phyloP scores from a whole-genome alignment of 1,284 basidiomycete genomes.

The Exsudoporus floridanus region DNA sequence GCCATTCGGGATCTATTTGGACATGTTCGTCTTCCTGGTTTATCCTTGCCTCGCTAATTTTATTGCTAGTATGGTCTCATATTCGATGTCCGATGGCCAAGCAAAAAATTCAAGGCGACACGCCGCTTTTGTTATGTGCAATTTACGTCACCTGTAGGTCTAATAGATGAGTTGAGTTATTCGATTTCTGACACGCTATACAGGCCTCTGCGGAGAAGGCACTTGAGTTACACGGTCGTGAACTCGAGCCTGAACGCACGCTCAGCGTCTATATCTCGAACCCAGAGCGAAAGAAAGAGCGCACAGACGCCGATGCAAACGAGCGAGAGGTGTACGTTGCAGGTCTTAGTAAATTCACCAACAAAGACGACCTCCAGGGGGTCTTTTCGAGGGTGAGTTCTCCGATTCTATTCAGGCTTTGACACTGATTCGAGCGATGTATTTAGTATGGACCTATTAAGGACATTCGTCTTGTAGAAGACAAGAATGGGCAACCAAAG shows the following conservation, averaged over 20 bases:
- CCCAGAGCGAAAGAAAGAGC: constrained; percentile 82
- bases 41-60: constrained; percentile 7
- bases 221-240: constrained; percentile 73
- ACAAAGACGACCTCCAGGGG: constrained; percentile 70
- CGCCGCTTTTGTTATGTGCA: constrained; percentile 96
- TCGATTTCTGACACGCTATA: background rate
- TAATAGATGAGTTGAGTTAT: background rate
- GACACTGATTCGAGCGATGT: constrained; percentile 10
- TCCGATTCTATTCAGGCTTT: background rate
- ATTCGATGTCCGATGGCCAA: constrained; percentile 97
- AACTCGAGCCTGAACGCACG: constrained; percentile 64
- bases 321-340: constrained; percentile 85
- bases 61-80: constrained; percentile 75
- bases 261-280: constrained; percentile 89
- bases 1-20: constrained; percentile 76
- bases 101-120: constrained; percentile 90
- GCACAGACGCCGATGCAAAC: constrained; percentile 82
- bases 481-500: constrained; percentile 69
- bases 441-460: constrained; percentile 78
- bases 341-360: constrained; percentile 75
- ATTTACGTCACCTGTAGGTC: constrained; percentile 76
- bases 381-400: constrained; percentile 69
- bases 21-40: constrained; percentile 47
- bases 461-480: constrained; percentile 75
- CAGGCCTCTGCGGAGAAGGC: constrained; percentile 76